These are phyloP conservation scores for Corinectria fuckeliana DNA, from an alignment of 2,329 filamentous ascomycete genomes.

Conservation along the genomic window DNA sequence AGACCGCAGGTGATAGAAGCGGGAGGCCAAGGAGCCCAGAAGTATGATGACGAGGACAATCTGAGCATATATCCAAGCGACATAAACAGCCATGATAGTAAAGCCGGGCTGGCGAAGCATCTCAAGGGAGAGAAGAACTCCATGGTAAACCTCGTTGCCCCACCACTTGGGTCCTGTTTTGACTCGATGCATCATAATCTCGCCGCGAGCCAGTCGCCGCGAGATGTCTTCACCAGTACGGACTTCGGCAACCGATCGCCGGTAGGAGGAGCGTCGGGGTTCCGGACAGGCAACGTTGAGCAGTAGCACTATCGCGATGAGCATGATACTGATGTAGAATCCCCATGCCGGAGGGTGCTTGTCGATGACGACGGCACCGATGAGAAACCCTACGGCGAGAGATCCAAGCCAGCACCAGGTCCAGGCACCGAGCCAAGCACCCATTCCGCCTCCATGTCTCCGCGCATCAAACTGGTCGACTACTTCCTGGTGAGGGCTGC, in stretches of 20 bases:
- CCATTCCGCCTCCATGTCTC: conserved; percentile 78
- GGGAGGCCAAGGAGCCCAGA: conserved; percentile 74
- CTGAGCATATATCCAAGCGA: conserved; percentile 80
- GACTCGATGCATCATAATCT: conserved; percentile 77
- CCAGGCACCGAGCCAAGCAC: conserved; percentile 81
- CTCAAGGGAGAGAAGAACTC: conserved; percentile 67
- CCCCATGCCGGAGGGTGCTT: conserved; percentile 71
- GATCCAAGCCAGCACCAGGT: conserved; percentile 79
- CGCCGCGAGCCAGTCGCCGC: conserved; percentile 70
- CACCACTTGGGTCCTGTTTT: conserved; percentile 77
- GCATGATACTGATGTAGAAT: conserved; percentile 74
- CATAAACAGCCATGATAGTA: conserved; percentile 73
- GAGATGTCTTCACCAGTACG: conserved; percentile 59
- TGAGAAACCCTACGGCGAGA: conserved; percentile 72
- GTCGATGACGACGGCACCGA: conserved; percentile 74
- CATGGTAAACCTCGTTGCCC: conserved; percentile 78
- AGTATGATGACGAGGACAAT: conserved; percentile 76
- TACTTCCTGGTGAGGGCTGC: conserved; percentile 74
- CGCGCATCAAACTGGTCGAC: conserved; percentile 72
- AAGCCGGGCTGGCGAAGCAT: conserved; percentile 81
- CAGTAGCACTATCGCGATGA: conserved; percentile 69
- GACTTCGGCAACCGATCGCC: conserved; percentile 72
- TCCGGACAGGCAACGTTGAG: conserved; percentile 77
- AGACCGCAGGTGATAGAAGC: conserved; percentile 68
- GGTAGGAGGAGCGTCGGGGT: conserved; percentile 71